These are phyloP conservation scores for Phoma sp. DNA, from an alignment of 2,329 filamentous ascomycete species.

Conservation along the genomic window DNA sequence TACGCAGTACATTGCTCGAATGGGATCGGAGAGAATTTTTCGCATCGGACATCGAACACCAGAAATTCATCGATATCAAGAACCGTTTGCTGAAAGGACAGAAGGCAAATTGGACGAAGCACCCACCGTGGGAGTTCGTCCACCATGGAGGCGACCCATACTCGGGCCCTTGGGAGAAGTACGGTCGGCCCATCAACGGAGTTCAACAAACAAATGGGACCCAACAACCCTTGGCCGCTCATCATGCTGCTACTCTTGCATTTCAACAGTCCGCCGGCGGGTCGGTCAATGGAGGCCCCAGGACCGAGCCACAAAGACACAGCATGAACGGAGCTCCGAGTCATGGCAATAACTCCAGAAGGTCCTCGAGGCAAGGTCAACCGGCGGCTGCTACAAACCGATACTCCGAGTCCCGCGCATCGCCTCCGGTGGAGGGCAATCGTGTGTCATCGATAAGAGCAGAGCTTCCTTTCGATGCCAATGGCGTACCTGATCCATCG, in stretches of 20 bases:
- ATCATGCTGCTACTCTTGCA: too few species aligned
- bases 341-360: background rate
- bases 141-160: background rate
- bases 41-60: slow-evolving; percentile 5
- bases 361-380: background rate
- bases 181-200: background rate
- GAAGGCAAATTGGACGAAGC: slow-evolving; percentile 17
- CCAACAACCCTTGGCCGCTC: too few species aligned
- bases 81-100: slow-evolving; percentile 5
- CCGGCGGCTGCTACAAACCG: background rate
- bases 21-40: slow-evolving; percentile 25
- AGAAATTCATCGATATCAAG: slow-evolving; percentile 23
- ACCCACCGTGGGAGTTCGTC: slow-evolving; percentile 12
- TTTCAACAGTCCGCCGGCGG: too few species aligned
- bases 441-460: background rate
- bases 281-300: background rate
- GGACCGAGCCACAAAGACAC: too few species aligned
- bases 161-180: background rate
- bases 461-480: background rate
- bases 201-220: too few species aligned
- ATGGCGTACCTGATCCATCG: too few species aligned
- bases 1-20: slow-evolving; percentile 3
- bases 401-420: background rate
- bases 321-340: background rate
- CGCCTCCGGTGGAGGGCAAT: background rate